phyloP scores from a whole-genome alignment of 2,329 filamentous ascomycete species.

The Calycina herbarum region DNA sequence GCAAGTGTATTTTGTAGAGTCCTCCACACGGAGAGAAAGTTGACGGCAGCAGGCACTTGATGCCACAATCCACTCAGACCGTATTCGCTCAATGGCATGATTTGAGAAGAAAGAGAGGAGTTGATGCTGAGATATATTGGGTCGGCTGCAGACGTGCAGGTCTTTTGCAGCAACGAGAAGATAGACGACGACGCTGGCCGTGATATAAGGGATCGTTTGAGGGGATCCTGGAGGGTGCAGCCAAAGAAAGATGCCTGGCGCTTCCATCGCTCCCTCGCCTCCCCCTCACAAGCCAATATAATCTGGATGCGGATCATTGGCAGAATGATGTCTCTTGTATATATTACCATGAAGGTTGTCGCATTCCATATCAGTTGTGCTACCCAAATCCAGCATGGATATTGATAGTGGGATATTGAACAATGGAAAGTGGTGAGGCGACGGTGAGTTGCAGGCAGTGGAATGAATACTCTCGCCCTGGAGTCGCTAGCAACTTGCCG shows the following conservation, averaged over 20 bases:
- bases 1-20: too few species aligned
- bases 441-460: neutral
- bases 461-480: neutral
- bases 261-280: neutral
- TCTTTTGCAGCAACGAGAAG: neutral
- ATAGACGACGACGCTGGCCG: neutral
- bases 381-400: neutral
- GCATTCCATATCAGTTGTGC: neutral
- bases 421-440: neutral
- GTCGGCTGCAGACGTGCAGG: neutral
- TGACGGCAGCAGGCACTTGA: neutral
- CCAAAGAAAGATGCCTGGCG: neutral
- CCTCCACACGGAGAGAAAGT: too few species aligned
- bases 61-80: neutral
- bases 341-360: neutral
- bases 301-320: neutral
- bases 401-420: neutral
- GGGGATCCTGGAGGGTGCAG: neutral
- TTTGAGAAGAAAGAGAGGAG: neutral
- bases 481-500: conserved; percentile 3
- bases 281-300: neutral
- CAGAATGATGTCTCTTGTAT: neutral
- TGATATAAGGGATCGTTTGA: neutral
- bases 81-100: neutral
- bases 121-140: neutral